Percentiles rank a stretch among this genome's conserved stretches.
These are phyloP conservation scores for Mimosa bimucronata DNA, from an alignment of 306 rosid species.

Conservation along the genomic window DNA sequence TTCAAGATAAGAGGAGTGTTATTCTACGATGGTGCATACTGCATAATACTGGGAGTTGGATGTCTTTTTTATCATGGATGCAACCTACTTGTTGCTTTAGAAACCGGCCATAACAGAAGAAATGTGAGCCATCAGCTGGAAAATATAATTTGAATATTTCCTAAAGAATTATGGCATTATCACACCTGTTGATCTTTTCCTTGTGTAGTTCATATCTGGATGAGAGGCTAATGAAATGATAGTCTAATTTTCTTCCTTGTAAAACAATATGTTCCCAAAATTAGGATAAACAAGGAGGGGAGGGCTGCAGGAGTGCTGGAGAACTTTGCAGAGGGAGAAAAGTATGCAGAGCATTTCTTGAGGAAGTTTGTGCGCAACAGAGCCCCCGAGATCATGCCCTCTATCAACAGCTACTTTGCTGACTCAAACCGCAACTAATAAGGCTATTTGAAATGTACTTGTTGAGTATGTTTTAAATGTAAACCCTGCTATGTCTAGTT, in stretches of 20 bases:
- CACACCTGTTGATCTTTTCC: neutral
- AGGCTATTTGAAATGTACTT: slow-evolving; percentile 29
- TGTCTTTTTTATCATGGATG: neutral
- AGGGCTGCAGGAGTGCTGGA: slow-evolving; percentile 89
- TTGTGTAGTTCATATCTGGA: neutral
- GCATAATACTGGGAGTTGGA: neutral
- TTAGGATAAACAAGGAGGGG: slow-evolving; percentile 76
- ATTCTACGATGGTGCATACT: neutral
- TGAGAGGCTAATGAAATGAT: slow-evolving; percentile 10
- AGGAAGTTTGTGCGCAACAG: slow-evolving; percentile 70
- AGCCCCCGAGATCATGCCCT: slow-evolving; percentile 76
- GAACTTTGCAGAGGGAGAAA: slow-evolving; percentile 73
- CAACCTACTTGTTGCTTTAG: neutral
- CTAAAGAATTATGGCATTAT: neutral
- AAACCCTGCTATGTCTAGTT: neutral
- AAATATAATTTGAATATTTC: neutral
- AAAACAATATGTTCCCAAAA: neutral
- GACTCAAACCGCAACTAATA: slow-evolving; percentile 71
- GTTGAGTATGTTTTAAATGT: neutral
- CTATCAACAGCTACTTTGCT: slow-evolving; percentile 63
- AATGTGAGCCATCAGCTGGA: neutral
- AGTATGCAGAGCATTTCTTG: slow-evolving; percentile 60
- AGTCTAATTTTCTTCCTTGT: neutral
- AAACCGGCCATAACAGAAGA: neutral
- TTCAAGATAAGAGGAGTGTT: too few species aligned